Percentiles rank a stretch among this genome's conserved stretches.
These are phyloP conservation scores for Amaranthus hypochondriacus DNA, from an alignment of 148 eudicot genomes.

Conservation along the genomic window DNA sequence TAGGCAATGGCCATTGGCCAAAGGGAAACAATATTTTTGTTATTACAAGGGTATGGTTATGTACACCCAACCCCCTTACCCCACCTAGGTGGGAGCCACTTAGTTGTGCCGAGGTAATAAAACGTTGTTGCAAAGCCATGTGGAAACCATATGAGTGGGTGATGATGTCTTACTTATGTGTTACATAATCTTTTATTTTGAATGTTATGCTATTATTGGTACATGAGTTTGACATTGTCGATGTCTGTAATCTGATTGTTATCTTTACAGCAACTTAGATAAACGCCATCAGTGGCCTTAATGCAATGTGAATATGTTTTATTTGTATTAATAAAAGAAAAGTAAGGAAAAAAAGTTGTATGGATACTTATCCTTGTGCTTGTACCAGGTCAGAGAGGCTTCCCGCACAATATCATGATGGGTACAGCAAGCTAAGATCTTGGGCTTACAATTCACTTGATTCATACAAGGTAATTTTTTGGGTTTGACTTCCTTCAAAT, in stretches of 20 bases:
- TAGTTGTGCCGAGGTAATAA: no score
- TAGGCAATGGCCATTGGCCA: no score
- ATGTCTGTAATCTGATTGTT: neutral
- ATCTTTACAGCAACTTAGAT: neutral
- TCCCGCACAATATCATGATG: constrained; percentile 81
- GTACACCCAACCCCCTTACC: no score
- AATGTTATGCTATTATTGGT: neutral
- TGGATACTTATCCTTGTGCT: constrained; percentile 4
- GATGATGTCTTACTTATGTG: neutral
- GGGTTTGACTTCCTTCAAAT: constrained; percentile 5
- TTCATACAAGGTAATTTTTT: constrained; percentile 61
- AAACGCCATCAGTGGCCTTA: neutral
- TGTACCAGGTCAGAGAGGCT: constrained; percentile 62
- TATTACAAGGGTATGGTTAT: no score
- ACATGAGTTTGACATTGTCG: neutral
- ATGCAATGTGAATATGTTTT: neutral
- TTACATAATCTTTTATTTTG: neutral
- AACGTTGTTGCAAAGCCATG: neutral
- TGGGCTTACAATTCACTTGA: constrained; percentile 91
- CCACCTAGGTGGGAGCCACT: no score
- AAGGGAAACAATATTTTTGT: no score
- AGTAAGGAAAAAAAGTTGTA: neutral
- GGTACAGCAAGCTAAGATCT: constrained; percentile 84
- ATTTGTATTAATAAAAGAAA: neutral
- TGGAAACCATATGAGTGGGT: no score